Base-by-base conservation (phyloP, 78 protist genomes). In the Protostelium mycophagum region DNA sequence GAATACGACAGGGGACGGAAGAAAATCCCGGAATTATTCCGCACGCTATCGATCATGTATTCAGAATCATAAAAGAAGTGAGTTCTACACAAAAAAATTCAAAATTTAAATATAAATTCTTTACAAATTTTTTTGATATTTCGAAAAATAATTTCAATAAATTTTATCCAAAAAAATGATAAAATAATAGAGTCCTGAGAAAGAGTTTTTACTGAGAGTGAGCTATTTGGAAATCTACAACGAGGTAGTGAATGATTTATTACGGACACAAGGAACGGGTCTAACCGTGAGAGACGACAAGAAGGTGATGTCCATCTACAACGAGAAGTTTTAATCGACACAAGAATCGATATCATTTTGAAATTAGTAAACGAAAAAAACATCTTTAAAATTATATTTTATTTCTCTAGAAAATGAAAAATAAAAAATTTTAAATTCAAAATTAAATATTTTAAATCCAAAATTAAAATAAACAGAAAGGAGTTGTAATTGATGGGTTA, bases 161-260 rank as follows among this genome's bases (percentile, higher is more conserved):
- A n/a, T n/a, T n/a, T n/a, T n/a, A n/a, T n/a, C n/a, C n/a, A n/a
- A n/a, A n/a, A n/a, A n/a, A n/a, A n/a, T n/a, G n/a, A n/a, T n/a
- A n/a, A n/a, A 1, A 10, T 23, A 29, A 38, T 38, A 87, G 92
- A 86, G 25, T 1, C 88, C 85, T 10, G 91, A 93, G 0, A 89
- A 95, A 36, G 95, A 92, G 39, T 96, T 91, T 36, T 84, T 90
- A 29, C 86, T 96, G 36, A 86, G 97, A 28, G 95, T 96, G 35
- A 88, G 94, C 0, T 96, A 94, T 88, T 23, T 96, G 85, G 98
- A 96, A 36, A 94, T 96, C 31, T 96, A 96, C 83, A 96, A 96
- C 38, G 98, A 96, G 36, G 38, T 63, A 5, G 88, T 96, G 23
- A 88, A 93, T 0, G 97, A 96, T 87, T 38, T 96, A 87, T 85